Evolutionary conservation across 805 yeast genomes (phyloP).

Genomic region (Sugiyamaella qingdaonensis): DNA sequence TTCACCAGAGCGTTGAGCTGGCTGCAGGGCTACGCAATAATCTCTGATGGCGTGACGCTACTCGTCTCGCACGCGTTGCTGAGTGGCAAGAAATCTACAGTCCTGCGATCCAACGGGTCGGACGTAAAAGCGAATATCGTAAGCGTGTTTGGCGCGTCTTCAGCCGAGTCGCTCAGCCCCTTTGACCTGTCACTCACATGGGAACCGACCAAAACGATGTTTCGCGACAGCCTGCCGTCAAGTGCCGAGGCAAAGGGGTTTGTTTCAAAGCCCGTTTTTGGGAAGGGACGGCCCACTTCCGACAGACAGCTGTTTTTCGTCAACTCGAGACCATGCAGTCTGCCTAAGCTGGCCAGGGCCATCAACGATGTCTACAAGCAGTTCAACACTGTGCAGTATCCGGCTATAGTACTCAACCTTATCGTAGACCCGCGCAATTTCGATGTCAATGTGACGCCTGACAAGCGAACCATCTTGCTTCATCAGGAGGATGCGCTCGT

Average conservation of each 20-base stretch:
- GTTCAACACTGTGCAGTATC: conserved; percentile 69
- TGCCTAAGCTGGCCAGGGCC: conserved; percentile 51
- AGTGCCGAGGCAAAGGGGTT: conserved; percentile 44
- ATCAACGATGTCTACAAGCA: conserved; percentile 70
- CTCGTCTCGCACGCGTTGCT: conserved; percentile 48
- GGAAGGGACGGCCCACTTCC: conserved; percentile 63
- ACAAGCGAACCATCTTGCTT: conserved; percentile 68
- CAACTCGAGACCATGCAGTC: conserved; percentile 68
- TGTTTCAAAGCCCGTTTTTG: conserved; percentile 74
- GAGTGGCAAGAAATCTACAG: conserved; percentile 46
- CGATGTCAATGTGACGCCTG: conserved; percentile 93
- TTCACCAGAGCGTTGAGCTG: conserved; percentile 61
- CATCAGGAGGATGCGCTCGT: conserved; percentile 62
- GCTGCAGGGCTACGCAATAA: conserved; percentile 65
- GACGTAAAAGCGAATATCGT: conserved; percentile 54
- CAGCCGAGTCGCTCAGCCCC: conserved; percentile 53
- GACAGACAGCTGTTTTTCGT: conserved; percentile 76
- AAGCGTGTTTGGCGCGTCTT: conserved; percentile 66
- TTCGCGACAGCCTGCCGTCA: conserved; percentile 30
- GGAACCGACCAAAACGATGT: conserved; percentile 9
- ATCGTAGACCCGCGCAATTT: conserved; percentile 40
- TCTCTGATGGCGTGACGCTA: conserved; percentile 54
- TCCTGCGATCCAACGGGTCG: conserved; percentile 53
- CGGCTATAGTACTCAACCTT: conserved; percentile 63
- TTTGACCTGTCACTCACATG: conserved; percentile 36